These are phyloP conservation scores for Plicaturopsis crispa DNA, from an alignment of 768 basidiomycete species.

Conservation along the genomic window DNA sequence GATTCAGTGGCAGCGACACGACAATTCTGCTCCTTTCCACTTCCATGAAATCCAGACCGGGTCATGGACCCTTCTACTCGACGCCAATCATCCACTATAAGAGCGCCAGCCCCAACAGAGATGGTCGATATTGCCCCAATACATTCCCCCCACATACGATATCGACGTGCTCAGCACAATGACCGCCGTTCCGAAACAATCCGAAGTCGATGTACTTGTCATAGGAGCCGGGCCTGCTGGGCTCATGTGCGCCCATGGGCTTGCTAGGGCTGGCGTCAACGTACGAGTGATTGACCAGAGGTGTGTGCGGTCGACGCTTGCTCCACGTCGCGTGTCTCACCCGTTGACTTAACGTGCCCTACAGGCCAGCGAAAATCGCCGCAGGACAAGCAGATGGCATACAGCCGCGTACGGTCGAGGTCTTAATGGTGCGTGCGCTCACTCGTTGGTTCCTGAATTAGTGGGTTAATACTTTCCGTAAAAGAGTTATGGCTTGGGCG, in stretches of 20 bases:
- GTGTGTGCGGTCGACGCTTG: conserved; percentile 13
- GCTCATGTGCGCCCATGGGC: conserved; percentile 32
- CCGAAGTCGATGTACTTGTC: conserved; percentile 36
- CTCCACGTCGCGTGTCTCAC: background rate
- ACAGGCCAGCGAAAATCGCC: conserved; percentile 27
- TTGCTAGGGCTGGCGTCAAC: conserved; percentile 34
- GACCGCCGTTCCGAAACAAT: no score
- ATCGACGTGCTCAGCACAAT: no score
- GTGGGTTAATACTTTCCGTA: background rate
- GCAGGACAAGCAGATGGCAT: conserved; percentile 51
- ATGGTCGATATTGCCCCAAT: no score
- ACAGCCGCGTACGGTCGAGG: conserved; percentile 47
- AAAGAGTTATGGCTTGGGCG: conserved; percentile 73
- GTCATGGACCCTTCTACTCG: no score
- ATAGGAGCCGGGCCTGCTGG: conserved; percentile 44
- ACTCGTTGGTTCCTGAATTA: background rate
- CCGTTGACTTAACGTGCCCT: background rate
- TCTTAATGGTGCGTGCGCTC: conserved; percentile 30
- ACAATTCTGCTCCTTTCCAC: no score
- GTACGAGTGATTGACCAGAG: conserved; percentile 42
- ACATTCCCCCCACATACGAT: no score
- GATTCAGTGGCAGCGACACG: no score
- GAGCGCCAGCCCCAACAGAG: no score
- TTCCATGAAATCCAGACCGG: no score
- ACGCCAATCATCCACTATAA: no score